These are phyloP conservation scores for Scedosporium boydii DNA, from an alignment of 2,329 filamentous ascomycete genomes.

Conservation along the genomic window DNA sequence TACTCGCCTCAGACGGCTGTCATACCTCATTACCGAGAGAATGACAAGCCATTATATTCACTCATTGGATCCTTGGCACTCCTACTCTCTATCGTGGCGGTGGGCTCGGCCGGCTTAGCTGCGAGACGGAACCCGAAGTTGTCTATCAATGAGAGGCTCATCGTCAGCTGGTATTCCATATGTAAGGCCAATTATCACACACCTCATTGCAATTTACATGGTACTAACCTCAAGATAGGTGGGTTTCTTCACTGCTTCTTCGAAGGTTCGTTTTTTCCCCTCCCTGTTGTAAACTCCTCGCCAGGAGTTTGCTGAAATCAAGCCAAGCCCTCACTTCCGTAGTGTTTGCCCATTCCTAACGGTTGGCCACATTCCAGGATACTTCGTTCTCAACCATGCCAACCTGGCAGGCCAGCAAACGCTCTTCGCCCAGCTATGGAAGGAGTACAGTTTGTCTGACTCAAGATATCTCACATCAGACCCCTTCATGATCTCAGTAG, in stretches of 20 bases:
- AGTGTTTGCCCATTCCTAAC: too few species aligned
- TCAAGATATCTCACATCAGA: conserved; percentile 78
- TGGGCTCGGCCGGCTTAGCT: conserved; percentile 19
- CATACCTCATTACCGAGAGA: conserved; percentile 30
- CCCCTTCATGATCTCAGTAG: conserved; percentile 78
- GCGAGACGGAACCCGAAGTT: conserved; percentile 18
- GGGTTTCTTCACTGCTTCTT: conserved; percentile 71
- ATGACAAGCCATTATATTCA: conserved; percentile 23
- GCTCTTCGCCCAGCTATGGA: conserved; percentile 80
- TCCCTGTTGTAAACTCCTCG: background rate
- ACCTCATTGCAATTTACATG: background rate
- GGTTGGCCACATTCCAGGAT: conserved; percentile 36
- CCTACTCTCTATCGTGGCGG: conserved; percentile 22
- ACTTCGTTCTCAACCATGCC: conserved; percentile 64
- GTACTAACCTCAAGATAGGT: conserved; percentile 27
- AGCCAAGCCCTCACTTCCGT: too few species aligned
- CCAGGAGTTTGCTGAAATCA: background rate
- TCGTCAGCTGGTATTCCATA: conserved; percentile 44
- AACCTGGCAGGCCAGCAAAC: conserved; percentile 58
- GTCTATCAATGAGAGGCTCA: conserved; percentile 26
- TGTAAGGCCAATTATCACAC: conserved; percentile 28
- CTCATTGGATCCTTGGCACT: conserved; percentile 27
- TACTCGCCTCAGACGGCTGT: conserved; percentile 30
- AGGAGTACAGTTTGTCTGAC: conserved; percentile 82
- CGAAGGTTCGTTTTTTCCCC: conserved; percentile 46